Conservation (phyloP, 768 basidiomycete species). For the Suillus tomentosus region DNA sequence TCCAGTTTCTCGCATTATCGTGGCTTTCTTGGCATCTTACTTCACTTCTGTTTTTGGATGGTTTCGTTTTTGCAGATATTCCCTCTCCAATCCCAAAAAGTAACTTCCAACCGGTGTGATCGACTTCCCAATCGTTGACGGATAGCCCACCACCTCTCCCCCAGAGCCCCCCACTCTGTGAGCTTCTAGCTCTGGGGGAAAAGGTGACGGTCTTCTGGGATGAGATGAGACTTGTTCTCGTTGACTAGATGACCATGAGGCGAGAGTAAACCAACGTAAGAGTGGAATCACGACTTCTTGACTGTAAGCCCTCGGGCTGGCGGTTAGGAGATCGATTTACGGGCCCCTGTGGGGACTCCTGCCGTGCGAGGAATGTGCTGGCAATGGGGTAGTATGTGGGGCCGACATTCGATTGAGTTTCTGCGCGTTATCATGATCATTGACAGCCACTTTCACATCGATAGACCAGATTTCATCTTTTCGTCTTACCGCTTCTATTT, state of each 20-base stretch:
- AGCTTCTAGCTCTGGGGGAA: conserved; percentile 6
- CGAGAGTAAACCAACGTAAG: conserved; percentile 41
- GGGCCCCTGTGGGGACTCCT: conserved; percentile 82
- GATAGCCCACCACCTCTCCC: conserved; percentile 4
- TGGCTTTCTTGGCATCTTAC: conserved; percentile 2
- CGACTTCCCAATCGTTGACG: too few species aligned
- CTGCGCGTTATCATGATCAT: neutral
- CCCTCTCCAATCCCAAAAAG: neutral
- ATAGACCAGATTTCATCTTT: too few species aligned
- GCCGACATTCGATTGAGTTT: conserved; percentile 51
- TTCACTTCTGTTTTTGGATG: conserved; percentile 1
- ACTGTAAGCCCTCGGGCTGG: conserved; percentile 9
- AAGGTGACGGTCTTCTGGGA: conserved; percentile 19
- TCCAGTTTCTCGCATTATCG: neutral
- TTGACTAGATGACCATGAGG: conserved; percentile 18
- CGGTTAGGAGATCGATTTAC: conserved; percentile 24
- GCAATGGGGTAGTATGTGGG: conserved; percentile 82
- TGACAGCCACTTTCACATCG: too few species aligned
- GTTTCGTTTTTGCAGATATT: conserved; percentile 6
- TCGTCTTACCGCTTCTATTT: too few species aligned
- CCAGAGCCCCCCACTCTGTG: neutral
- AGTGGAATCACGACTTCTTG: conserved; percentile 41
- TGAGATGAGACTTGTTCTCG: conserved; percentile 16
- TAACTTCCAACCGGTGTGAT: neutral
- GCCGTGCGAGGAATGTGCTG: conserved; percentile 77